Evolutionary conservation across 768 basidiomycete genomes (phyloP), one percentile per base, ranked within the genome.

Genomic region (Macrolepiota fuliginosa): DNA sequence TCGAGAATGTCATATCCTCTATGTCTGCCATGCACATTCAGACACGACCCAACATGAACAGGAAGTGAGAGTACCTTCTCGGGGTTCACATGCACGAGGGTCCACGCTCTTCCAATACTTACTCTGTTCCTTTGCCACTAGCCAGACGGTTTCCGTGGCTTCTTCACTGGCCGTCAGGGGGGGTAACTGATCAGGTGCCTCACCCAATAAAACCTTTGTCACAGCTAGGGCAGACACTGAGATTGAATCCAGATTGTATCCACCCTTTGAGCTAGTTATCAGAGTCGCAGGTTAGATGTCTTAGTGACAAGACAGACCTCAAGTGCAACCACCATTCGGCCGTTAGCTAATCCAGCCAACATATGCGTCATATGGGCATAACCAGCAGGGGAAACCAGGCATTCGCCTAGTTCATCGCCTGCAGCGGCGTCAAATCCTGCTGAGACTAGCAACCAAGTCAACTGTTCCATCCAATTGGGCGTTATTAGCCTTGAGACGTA

Each of bases 301-400:
- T 25, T 24, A 39, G n/a, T n/a, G 27, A 19, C 1, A 29, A n/a
- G 37, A 61, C 77, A 52, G 60, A 96, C 96, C 84, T 99, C 97
- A 45, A 99, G 83, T 1, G 94, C 96, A 32, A 96, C 94, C 11
- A 96, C 92, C 15, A 99, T 68, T 67, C 87, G 91, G 2, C 97
- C 97, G 7, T 85, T 84, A 24, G 96, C 96, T 17, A 99, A 79
- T 22, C 90, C 86, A 42, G 88, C 84, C 9, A 99, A 81, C 94
- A 99, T 96, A 69, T 98, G 92, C 5, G 97, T 97, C 96, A 99
- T 98, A 68, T 98, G 97, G 0, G 94, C 94, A 72, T 94, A 99
- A 4, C 96, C 97, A 17, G 87, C 83, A 0, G 97, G 97, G 4
- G 92, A 83, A 62, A 99, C 96, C 65, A 87, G 79, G 68, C 96